Conservation (phyloP, 2,329 filamentous ascomycete species). For the Venturia effusa region DNA sequence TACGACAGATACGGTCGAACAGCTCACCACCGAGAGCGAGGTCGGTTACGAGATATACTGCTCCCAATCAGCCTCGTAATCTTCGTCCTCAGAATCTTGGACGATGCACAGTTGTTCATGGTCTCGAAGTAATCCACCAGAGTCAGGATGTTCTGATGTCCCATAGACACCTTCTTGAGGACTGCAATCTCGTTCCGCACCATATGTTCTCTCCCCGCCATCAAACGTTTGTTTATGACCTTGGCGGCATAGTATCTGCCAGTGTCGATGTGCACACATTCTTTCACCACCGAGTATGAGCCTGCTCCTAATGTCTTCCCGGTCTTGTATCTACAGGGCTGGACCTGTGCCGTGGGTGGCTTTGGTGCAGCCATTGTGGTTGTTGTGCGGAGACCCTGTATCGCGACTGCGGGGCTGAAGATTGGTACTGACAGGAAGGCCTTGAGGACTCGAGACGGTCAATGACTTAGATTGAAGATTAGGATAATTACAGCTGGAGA, state of each 20-base stretch:
- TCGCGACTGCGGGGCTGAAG: not conserved
- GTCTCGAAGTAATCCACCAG: constrained; percentile 99
- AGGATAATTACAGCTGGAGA: no score
- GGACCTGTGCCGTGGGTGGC: not conserved
- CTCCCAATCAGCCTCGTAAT: not conserved
- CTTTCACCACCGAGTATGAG: constrained; percentile 96
- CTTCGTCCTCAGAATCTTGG: constrained; percentile 7
- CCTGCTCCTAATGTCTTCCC: constrained; percentile 95
- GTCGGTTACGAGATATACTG: constrained; percentile 91
- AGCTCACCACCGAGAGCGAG: constrained; percentile 92
- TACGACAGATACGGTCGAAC: constrained; percentile 96
- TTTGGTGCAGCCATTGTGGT: not conserved
- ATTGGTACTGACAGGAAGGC: not conserved
- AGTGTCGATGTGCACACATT: constrained; percentile 97
- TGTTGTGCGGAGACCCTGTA: constrained; percentile 1
- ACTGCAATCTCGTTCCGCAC: constrained; percentile 98
- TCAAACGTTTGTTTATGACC: constrained; percentile 97
- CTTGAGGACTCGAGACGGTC: not conserved
- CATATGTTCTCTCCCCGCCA: constrained; percentile 98
- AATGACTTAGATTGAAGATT: not conserved
- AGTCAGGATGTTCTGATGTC: constrained; percentile 94
- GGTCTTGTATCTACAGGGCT: constrained; percentile 62
- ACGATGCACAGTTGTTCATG: constrained; percentile 75
- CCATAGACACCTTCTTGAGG: constrained; percentile 96
- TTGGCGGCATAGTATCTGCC: constrained; percentile 97